Base-by-base conservation (phyloP, 257 asterid genomes). In the Parsonsia alboflavescens region DNA sequence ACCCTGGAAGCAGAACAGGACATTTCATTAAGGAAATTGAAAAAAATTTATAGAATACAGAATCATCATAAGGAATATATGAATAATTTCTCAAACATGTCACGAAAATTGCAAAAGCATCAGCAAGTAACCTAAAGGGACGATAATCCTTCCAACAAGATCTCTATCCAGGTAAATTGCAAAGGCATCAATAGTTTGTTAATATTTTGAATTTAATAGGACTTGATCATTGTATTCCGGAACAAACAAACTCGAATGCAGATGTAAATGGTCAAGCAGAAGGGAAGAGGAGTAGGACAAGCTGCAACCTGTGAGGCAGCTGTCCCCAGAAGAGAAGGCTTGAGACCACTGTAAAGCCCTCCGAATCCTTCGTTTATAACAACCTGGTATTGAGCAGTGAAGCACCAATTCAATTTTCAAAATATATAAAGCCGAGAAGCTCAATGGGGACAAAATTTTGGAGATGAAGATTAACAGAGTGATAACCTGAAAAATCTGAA, bases 291-390 rank as follows among this genome's bases (percentile, higher is more conserved):
- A 12, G n/a, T 28, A 28, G 15, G 67, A 13, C 21, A 13, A 26
- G 10, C 17, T 39, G 61, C 62, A 59, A 90, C 98, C 93, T 85
- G 96, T 12, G 98, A 93, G 77, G 96, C 92, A 56, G 98, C 96
- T 49, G 98, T 91, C 41, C 98, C 98, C 9, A 93, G 83, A 59
- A 93, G 87, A 72, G 97, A 93, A 58, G 97, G 98, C 88, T 80
- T 89, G 85, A 93, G 96, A 78, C 98, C 98, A 69, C 97, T 93
- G 85, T 93, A 93, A 65, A 93, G 93, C 63, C 98, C 98, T 71
- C 90, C 93, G 72, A 93, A 74, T 13, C 97, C 98, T 83, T 93
- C 98, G 68, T 33, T 86, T 75, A 63, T 85, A 52, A 93, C 73
- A n/a, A 88, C 89, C 96, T 89, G 80, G 26, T 52, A 61, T 68